A percentile compares a stretch with the other conserved stretches of the same genome.
Conservation (phyloP, 202 grass and related monocot species). For the Panicum virgatum region DNA sequence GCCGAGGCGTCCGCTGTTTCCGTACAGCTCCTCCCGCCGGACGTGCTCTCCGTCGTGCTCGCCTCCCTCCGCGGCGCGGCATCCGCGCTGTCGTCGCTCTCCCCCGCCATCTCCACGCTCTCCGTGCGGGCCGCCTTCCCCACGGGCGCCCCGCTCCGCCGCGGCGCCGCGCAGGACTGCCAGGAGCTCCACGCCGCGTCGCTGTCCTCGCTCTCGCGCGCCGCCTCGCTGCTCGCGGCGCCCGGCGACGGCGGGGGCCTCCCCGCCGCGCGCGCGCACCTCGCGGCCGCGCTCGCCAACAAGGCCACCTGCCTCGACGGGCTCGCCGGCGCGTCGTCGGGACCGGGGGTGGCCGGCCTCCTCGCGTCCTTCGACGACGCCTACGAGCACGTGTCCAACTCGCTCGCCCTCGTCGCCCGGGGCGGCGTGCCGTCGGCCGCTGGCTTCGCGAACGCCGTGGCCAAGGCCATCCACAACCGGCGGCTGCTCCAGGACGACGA, state of each 20-base stretch:
- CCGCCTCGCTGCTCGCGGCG: constrained; percentile 38
- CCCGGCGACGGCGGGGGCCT: constrained; percentile 43
- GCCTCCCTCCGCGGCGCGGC: constrained; percentile 55
- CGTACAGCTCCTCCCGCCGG: constrained; percentile 6
- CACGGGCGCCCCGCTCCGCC: constrained; percentile 28
- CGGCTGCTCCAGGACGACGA: constrained; percentile 40
- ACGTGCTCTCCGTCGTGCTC: constrained; percentile 37
- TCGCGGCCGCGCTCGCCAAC: constrained; percentile 85
- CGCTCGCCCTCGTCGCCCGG: constrained; percentile 60
- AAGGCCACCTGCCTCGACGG: constrained; percentile 91
- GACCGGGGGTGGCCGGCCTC: constrained; percentile 36
- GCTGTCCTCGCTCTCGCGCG: constrained; percentile 53
- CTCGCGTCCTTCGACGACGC: constrained; percentile 52
- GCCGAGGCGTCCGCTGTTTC: constrained; percentile 2
- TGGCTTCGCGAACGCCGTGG: constrained; percentile 24
- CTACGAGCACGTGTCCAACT: constrained; percentile 85
- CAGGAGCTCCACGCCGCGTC: constrained; percentile 62
- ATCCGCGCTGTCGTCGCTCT: constrained; percentile 44
- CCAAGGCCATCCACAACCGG: constrained; percentile 29
- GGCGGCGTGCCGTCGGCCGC: neutral
- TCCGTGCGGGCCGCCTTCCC: neutral
- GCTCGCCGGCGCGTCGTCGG: constrained; percentile 49
- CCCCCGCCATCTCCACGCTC: constrained; percentile 40
- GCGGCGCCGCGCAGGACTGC: constrained; percentile 77
- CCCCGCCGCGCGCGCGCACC: constrained; percentile 55